Evolutionary conservation across 2,329 filamentous ascomycete species (phyloP).

Genomic region (Pseudogymnoascus sp.): DNA sequence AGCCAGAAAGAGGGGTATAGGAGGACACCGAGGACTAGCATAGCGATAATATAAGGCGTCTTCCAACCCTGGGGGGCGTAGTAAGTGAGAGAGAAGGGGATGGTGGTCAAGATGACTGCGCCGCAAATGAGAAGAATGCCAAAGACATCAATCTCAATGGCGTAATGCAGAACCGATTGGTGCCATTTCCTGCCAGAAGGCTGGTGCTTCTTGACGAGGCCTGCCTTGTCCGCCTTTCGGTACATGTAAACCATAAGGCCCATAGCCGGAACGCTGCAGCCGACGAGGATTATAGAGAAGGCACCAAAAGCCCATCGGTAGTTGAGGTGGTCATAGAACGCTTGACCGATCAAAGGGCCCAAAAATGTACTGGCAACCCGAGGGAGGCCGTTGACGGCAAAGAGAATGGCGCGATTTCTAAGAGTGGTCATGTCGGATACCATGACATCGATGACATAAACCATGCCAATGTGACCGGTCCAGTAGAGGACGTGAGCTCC

Average conservation of each 20-base stretch:
- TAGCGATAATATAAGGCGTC: constrained; percentile 37
- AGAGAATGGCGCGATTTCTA: constrained; percentile 35
- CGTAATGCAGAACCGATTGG: background rate
- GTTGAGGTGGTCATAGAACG: constrained; percentile 12
- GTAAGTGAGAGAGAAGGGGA: background rate
- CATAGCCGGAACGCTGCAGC: background rate
- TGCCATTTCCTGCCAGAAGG: background rate
- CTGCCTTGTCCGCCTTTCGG: background rate
- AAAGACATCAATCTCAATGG: constrained; percentile 1
- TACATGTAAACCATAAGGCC: background rate
- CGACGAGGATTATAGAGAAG: background rate
- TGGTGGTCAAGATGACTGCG: constrained; percentile 1
- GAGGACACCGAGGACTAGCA: constrained; percentile 39
- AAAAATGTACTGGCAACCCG: constrained; percentile 37
- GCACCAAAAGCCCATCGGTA: constrained; percentile 12
- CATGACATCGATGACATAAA: constrained; percentile 35
- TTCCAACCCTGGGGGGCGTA: constrained; percentile 14
- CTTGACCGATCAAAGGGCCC: constrained; percentile 24
- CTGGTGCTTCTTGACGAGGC: background rate
- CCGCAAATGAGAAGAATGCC: constrained; percentile 1
- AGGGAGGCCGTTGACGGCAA: constrained; percentile 35
- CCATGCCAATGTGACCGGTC: constrained; percentile 30
- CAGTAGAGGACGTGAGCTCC: constrained; percentile 52
- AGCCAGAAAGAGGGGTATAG: background rate
- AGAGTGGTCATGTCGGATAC: constrained; percentile 38